These are phyloP conservation scores for Helianthus tuberosus DNA, from an alignment of 129 eudicot species.

Conservation along the genomic window DNA sequence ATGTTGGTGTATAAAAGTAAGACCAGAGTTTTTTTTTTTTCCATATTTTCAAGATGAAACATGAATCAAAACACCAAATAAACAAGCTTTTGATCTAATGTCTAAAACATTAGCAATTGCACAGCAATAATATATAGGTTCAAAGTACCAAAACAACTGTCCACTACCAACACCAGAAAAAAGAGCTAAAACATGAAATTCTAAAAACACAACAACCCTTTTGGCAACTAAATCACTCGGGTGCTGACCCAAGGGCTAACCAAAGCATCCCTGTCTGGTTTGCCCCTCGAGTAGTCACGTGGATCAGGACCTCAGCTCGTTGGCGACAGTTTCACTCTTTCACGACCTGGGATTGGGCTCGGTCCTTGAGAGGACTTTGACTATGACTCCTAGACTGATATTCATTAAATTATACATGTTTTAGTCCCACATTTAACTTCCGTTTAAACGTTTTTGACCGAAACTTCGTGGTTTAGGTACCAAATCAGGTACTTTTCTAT, in stretches of 20 bases:
- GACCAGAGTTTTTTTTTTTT: background rate
- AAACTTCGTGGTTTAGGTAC: too few relatives aligned
- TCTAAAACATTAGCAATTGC: conserved; percentile 2
- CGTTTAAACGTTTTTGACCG: too few relatives aligned
- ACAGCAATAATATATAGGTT: background rate
- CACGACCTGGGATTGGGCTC: conserved; percentile 17
- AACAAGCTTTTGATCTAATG: background rate
- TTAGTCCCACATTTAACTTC: too few relatives aligned
- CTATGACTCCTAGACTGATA: too few relatives aligned
- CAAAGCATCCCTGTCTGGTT: conserved; percentile 22
- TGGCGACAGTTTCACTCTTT: conserved; percentile 8
- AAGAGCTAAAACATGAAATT: background rate
- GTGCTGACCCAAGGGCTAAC: conserved; percentile 24
- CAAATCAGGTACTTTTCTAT: too few relatives aligned
- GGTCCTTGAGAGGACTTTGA: too few relatives aligned
- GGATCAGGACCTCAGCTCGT: conserved; percentile 12
- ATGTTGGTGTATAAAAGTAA: conserved; percentile 3
- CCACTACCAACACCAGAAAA: background rate
- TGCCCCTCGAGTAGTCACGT: conserved; percentile 5
- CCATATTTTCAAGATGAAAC: background rate
- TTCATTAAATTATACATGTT: too few relatives aligned
- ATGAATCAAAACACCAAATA: conserved; percentile 8
- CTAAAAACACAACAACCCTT: conserved; percentile 15
- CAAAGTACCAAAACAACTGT: background rate
- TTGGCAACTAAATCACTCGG: background rate